Percentiles rank a stretch among this genome's conserved stretches.
Evolutionary conservation across 2,329 filamentous ascomycete genomes (phyloP).

Genomic region (Cadophora gregata): DNA sequence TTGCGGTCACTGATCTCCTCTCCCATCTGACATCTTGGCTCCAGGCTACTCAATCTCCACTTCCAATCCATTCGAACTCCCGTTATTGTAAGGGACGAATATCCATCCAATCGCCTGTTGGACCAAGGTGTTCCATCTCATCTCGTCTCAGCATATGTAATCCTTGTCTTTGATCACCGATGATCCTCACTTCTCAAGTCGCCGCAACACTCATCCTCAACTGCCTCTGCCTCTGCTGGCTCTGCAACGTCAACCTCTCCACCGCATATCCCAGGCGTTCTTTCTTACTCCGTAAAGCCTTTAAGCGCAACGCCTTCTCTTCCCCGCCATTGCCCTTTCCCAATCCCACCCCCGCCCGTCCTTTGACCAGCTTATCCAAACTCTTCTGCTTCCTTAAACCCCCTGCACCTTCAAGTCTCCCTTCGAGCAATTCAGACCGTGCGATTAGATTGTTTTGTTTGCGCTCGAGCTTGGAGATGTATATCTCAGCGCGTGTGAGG

Average conservation of each 20-base stretch:
- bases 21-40: no score
- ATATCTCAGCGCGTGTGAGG: slow-evolving; percentile 64
- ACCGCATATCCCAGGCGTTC: slow-evolving; percentile 74
- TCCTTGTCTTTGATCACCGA: no score
- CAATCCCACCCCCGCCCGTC: slow-evolving; percentile 33
- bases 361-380: slow-evolving; percentile 48
- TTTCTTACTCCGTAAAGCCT: slow-evolving; percentile 71
- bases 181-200: slow-evolving; percentile 26
- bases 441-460: slow-evolving; percentile 70
- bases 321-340: slow-evolving; percentile 26
- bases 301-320: slow-evolving; percentile 53
- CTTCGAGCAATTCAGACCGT: slow-evolving; percentile 70
- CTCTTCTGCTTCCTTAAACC: slow-evolving; percentile 41
- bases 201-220: slow-evolving; percentile 75
- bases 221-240: slow-evolving; percentile 71
- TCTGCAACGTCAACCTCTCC: slow-evolving; percentile 70
- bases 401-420: slow-evolving; percentile 56
- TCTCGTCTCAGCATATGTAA: no score
- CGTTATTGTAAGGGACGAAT: no score
- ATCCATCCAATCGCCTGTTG: no score
- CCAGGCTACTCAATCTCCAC: no score
- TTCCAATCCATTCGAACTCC: no score
- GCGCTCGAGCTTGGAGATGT: slow-evolving; percentile 70
- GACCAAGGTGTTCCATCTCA: no score
- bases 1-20: no score